These are phyloP conservation scores for Zasmidium citrigriseum DNA, from an alignment of 2,329 filamentous ascomycete species.

Conservation along the genomic window DNA sequence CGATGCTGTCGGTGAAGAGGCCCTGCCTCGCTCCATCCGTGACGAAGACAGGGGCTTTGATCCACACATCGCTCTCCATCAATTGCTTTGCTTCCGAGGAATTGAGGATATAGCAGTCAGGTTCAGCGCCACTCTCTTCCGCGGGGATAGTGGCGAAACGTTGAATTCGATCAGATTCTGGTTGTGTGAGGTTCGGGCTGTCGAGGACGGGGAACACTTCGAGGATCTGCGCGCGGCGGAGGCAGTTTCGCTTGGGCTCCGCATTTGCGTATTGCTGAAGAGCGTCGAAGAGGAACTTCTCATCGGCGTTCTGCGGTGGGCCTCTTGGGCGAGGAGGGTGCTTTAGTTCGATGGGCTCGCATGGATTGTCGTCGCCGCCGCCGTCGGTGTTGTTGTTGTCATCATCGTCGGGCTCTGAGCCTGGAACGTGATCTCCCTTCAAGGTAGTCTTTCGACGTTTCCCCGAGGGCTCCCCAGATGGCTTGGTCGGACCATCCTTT, in stretches of 20 bases:
- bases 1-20: constrained; percentile 4
- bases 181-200: background rate
- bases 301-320: background rate
- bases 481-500: no score
- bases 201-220: background rate
- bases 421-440: no score
- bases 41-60: constrained; percentile 17
- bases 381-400: background rate
- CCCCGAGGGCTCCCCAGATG: no score
- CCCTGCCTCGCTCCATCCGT: constrained; percentile 4
- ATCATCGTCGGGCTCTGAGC: no score
- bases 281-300: background rate
- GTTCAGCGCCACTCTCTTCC: background rate
- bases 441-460: no score
- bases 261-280: background rate
- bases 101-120: constrained; percentile 7
- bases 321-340: background rate
- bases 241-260: background rate
- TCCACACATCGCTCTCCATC: constrained; percentile 1
- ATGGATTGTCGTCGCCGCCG: background rate
- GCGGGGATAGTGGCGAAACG: background rate
- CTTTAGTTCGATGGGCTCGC: background rate
- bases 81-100: constrained; percentile 5
- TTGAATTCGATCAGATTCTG: background rate
- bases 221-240: background rate